Base-by-base conservation (phyloP, 2,329 filamentous ascomycete genomes). In the Mycosphaerella sp. region DNA sequence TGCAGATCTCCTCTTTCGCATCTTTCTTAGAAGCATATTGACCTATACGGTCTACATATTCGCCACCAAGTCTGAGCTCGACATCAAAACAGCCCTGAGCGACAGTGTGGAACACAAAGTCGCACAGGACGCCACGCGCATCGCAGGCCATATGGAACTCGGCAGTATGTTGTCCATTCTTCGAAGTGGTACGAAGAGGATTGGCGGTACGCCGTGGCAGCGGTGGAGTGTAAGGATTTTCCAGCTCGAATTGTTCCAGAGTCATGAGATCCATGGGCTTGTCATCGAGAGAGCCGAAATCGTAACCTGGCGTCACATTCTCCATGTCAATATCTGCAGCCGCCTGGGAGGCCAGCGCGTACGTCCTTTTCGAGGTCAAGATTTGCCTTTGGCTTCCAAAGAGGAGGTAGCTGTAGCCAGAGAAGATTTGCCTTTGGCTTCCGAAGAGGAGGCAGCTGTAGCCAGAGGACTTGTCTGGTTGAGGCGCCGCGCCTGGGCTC, bases 1-100 rank as follows among this genome's bases (percentile, higher is more conserved):
- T 66, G 41, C 68, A 69, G 21, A 72, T 47, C 1, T 63, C 68
- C 53, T 76, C 74, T 53, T 73, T 75, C 0, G 72, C 73, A 47
- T 73, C 70, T 54, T 71, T 71, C 63, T 76, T 75, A 39, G 64
- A 72, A 6, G 61, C 59, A 57, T 66, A 73, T 12, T 58, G 61
- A 2, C 64, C 64, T 6, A 61, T 62, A 3, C 58, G 57, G 17
- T 64, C 55, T 10, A 64, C 42, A 14, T 52, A 6, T 7, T 54
- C 44, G 17, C 52, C 51, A 40, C 59, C 41, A 42, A 62, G 40
- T 31, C 21, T 36, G 17, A 60, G 46, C n/a, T 49, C 52, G 2
- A 55, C 57, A 26, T 49, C 36, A 55, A 60, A 62, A 21, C 57
- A 55, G 7, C 46, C 49, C 42, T 51, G 17, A 14, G 55, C 51